Evolutionary conservation across 805 yeast genomes (phyloP).

Genomic region (Kockiozyma suomiensis): DNA sequence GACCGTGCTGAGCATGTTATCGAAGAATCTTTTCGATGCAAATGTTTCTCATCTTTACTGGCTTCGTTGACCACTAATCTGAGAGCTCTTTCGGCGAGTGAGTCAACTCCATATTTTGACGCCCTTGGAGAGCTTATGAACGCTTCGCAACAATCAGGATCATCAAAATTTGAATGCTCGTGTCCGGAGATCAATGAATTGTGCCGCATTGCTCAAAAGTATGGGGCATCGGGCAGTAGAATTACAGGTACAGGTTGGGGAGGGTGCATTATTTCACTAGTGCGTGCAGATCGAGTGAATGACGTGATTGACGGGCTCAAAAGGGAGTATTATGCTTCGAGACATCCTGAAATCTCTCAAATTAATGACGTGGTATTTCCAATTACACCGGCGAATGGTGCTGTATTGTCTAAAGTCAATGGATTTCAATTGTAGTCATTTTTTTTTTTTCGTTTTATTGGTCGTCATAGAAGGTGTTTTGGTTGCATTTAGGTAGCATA

Average conservation of each 20-base stretch:
- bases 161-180: constrained; percentile 56
- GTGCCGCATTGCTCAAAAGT: constrained; percentile 54
- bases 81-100: constrained; percentile 35
- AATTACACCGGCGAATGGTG: constrained; percentile 23
- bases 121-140: constrained; percentile 61
- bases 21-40: constrained; percentile 62
- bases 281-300: constrained; percentile 36
- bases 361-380: constrained; percentile 17
- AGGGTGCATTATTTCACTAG: constrained; percentile 70
- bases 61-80: constrained; percentile 39
- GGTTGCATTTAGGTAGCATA: constrained; percentile 6
- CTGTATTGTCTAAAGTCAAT: constrained; percentile 7
- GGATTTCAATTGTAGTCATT: constrained; percentile 5
- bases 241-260: constrained; percentile 85
- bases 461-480: background rate
- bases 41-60: constrained; percentile 45
- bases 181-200: constrained; percentile 57
- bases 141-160: constrained; percentile 60
- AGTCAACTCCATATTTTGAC: constrained; percentile 44
- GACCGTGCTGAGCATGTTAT: constrained; percentile 66
- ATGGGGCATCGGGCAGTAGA: constrained; percentile 68
- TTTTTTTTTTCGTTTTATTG: too few species aligned
- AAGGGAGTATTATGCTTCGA: constrained; percentile 14
- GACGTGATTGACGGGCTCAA: constrained; percentile 16
- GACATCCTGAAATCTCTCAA: constrained; percentile 16